Percentiles rank a stretch among this genome's conserved stretches.
Conservation (phyloP, 2,329 filamentous ascomycete species). For the Penicillium digitatum region DNA sequence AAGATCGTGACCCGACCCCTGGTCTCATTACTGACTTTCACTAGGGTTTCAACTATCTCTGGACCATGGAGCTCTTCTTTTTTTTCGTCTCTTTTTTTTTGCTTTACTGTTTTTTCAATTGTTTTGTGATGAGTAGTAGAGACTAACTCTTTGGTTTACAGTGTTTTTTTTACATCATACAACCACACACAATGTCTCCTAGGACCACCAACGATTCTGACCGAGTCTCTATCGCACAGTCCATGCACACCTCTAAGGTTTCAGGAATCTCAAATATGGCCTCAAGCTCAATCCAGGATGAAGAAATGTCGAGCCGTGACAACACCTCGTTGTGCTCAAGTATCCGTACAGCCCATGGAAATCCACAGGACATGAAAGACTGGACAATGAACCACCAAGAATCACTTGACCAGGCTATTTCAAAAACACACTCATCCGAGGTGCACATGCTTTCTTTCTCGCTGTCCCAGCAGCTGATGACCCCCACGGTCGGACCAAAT, state of each 20-base stretch:
- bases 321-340: conserved; percentile 42
- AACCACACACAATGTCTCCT: conserved; percentile 36
- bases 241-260: conserved; percentile 36
- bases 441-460: conserved; percentile 44
- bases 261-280: conserved; percentile 39
- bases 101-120: conserved; percentile 9
- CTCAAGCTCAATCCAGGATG: conserved; percentile 41
- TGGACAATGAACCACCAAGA: conserved; percentile 41
- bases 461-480: conserved; percentile 41
- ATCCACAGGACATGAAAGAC: conserved; percentile 35
- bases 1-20: not conserved
- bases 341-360: conserved; percentile 34
- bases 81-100: conserved; percentile 8
- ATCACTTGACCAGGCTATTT: conserved; percentile 38
- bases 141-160: conserved; percentile 35
- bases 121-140: conserved; percentile 21
- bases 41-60: conserved; percentile 9
- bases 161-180: conserved; percentile 27
- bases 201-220: conserved; percentile 38
- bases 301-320: conserved; percentile 43
- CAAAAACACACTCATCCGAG: conserved; percentile 38
- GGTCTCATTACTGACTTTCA: conserved; percentile 9
- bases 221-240: conserved; percentile 36
- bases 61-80: conserved; percentile 17
- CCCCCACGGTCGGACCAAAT: conserved; percentile 37